Evolutionary conservation across 225 moss, liverwort and hornwort species (phyloP), one percentile per base, ranked within the genome.

Genomic region (Physcomitrium patens): DNA sequence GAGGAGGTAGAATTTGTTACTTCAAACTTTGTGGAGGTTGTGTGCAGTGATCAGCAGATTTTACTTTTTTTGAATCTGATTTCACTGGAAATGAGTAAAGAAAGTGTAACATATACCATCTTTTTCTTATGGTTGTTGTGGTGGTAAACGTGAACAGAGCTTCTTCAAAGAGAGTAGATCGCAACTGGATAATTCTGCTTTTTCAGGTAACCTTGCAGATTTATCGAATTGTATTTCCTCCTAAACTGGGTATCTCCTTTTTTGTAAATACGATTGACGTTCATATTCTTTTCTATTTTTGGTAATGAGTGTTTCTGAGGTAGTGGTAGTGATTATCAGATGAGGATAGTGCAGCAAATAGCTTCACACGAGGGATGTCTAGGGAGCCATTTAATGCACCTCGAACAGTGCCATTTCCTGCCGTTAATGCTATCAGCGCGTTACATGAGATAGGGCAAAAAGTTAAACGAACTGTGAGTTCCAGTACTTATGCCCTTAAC

Each of bases 381-480:
- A 86, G 86, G 79, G 89, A 89, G 47, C 53, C 80, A 67, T 81
- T 83, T 23, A 69, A 67, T 75, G 69, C 85, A 50, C 62, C 86
- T 62, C 77, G 88, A 52, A 71, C 76, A 22, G 31, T 37, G 7
- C 68, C 76, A 63, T 79, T 68, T 53, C 66, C 77, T 52, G 19
- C 82, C 67, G 77, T 74, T 8, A 79, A 85, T 80, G 88, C 88
- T 60, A 83, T 89, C 65, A 86, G 74, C 61, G 76, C 83, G 59
- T 81, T 89, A 76, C 83, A 86, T 55, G 83, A 89, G 71, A 60
- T 89, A 63, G 89, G 89, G 47, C 83, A 86, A 62, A 89, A 81
- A 77, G 68, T 89, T 52, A 86, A 89, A 61, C 72, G 83, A 47
- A 74, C 80, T 73, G 88, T 88, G 78, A 80, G 88, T 85, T 82